Evolutionary conservation across 139 green algal genomes (phyloP).

Genomic region (Penium margaritaceum): DNA sequence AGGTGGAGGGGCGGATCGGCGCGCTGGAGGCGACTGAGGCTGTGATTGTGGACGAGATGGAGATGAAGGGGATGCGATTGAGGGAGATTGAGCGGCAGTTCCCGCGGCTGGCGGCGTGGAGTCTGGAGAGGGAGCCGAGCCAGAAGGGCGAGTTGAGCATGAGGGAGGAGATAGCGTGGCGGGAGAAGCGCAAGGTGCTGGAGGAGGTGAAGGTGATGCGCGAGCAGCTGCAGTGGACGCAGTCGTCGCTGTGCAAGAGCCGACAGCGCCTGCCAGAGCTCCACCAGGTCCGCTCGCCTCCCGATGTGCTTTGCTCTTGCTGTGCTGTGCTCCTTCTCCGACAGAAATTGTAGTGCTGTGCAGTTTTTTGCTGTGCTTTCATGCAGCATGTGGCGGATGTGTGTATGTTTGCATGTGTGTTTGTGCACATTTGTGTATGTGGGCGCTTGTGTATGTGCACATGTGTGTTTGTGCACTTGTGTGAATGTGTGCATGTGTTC

Average conservation of each 20-base stretch:
- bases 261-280: background rate
- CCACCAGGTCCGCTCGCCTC: too few relatives aligned
- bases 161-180: background rate
- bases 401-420: too few relatives aligned
- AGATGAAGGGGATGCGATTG: background rate
- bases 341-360: too few relatives aligned
- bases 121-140: too few relatives aligned
- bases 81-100: background rate
- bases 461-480: too few relatives aligned
- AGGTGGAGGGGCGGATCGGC: constrained; percentile 1
- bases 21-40: background rate
- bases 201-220: constrained; percentile 3
- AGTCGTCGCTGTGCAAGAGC: background rate
- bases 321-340: too few relatives aligned
- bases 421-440: too few relatives aligned
- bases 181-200: background rate
- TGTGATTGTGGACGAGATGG: background rate
- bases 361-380: too few relatives aligned
- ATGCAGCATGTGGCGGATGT: too few relatives aligned
- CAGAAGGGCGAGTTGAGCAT: background rate
- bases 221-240: background rate
- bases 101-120: background rate
- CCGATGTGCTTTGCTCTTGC: too few relatives aligned
- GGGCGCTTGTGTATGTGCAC: too few relatives aligned
- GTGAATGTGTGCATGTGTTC: too few relatives aligned